Conservation (phyloP, 441 rosid species). For the Pelargonium fulgidum region DNA sequence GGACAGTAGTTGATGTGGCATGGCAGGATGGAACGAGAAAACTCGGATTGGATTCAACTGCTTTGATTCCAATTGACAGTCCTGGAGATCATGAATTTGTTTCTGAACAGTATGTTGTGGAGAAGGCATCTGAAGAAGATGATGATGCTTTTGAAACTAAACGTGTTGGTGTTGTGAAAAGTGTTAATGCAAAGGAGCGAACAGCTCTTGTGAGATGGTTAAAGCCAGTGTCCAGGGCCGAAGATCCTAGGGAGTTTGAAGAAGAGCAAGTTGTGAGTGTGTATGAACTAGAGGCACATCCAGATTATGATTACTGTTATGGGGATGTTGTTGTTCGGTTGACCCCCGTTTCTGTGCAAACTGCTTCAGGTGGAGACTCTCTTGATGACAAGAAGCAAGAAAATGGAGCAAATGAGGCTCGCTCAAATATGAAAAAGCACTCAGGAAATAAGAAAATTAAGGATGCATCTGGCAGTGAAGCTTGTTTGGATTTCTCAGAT, state of each 20-base stretch:
- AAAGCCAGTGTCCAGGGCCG: conserved; percentile 59
- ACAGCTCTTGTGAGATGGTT: conserved; percentile 88
- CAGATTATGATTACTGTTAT: conserved; percentile 90
- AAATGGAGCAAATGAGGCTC: conserved; percentile 25
- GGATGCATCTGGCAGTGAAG: conserved; percentile 32
- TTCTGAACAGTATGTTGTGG: conserved; percentile 89
- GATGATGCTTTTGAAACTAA: conserved; percentile 53
- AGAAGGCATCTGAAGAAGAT: conserved; percentile 68
- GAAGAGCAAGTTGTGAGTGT: conserved; percentile 89
- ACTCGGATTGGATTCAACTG: conserved; percentile 43
- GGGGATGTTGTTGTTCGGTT: conserved; percentile 92
- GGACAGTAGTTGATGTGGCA: conserved; percentile 66
- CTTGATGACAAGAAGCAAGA: conserved; percentile 33
- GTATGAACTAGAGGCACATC: conserved; percentile 91
- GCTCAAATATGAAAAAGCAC: conserved; percentile 27
- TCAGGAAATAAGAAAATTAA: conserved; percentile 33
- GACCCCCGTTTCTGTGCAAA: conserved; percentile 47
- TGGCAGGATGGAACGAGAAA: conserved; percentile 89
- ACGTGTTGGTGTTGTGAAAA: conserved; percentile 78
- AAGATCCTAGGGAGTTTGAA: conserved; percentile 79
- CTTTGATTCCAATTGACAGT: conserved; percentile 79
- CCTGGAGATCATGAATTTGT: conserved; percentile 98
- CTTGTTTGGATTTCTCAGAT: conserved; percentile 39
- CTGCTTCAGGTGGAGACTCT: conserved; percentile 29
- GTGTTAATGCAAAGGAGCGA: conserved; percentile 89